phyloP scores from a whole-genome alignment of 441 rosid species.

The Aquilaria agallochum region DNA sequence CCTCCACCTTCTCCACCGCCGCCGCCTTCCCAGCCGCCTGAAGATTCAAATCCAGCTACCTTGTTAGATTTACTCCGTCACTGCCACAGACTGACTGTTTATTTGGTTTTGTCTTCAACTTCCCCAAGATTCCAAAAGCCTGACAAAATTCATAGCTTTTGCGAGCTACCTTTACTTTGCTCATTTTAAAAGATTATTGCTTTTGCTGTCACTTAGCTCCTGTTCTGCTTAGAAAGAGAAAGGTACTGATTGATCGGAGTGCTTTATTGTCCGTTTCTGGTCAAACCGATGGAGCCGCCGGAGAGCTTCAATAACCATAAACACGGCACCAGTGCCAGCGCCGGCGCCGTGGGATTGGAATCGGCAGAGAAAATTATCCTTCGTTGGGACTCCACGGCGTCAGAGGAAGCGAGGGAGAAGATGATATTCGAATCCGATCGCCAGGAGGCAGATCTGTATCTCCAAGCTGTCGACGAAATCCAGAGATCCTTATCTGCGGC shows the following conservation, averaged over 20 bases:
- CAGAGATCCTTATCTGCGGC: conserved; percentile 53
- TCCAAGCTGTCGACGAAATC: conserved; percentile 75
- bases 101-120: background rate
- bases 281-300: conserved; percentile 23
- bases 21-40: background rate
- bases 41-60: too few relatives aligned
- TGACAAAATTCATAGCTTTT: background rate
- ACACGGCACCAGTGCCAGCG: conserved; percentile 1
- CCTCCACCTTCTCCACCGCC: background rate
- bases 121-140: background rate
- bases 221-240: background rate
- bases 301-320: conserved; percentile 11
- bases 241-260: background rate
- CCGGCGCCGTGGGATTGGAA: conserved; percentile 28
- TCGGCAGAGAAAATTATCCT: conserved; percentile 73
- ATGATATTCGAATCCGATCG: conserved; percentile 78
- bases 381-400: conserved; percentile 80
- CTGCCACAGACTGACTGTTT: background rate
- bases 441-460: conserved; percentile 69
- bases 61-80: too few relatives aligned
- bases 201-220: too few relatives aligned
- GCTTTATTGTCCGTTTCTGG: background rate
- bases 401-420: conserved; percentile 73
- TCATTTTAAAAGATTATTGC: background rate
- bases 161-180: background rate